phyloP scores from a whole-genome alignment of 208 protist genomes.

The Naegleria fowleri region DNA sequence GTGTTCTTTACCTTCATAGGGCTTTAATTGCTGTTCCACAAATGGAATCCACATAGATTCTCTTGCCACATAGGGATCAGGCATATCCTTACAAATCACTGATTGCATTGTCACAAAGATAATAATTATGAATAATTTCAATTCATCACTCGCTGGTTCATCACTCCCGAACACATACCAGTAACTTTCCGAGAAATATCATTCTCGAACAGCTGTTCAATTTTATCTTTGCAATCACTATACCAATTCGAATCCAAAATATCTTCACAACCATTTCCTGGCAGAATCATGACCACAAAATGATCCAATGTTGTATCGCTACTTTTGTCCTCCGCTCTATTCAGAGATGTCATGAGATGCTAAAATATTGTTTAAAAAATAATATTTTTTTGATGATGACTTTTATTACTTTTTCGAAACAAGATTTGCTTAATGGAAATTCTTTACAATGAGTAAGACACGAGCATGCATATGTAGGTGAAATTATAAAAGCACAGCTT shows the following conservation, averaged over 20 bases:
- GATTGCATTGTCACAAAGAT: too few species aligned
- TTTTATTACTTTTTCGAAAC: too few species aligned
- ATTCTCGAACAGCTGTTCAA: not conserved
- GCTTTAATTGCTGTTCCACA: not conserved
- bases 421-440: too few species aligned
- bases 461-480: too few species aligned
- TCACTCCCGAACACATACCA: too few species aligned
- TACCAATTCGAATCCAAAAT: slow-evolving; percentile 3
- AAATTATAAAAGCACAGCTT: not conserved
- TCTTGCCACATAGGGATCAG: not conserved
- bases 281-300: not conserved
- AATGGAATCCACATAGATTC: not conserved
- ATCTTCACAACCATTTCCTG: not conserved
- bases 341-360: too few species aligned
- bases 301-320: not conserved
- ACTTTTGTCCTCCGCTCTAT: too few species aligned
- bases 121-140: too few species aligned
- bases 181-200: not conserved
- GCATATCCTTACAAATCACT: not conserved
- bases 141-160: too few species aligned
- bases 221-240: not conserved
- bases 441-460: too few species aligned
- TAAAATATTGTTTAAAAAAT: too few species aligned
- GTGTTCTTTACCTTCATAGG: not conserved
- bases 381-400: too few species aligned